Evolutionary conservation across 176 grass and related monocot genomes (phyloP).

Genomic region (Oropetium thomaeum): DNA sequence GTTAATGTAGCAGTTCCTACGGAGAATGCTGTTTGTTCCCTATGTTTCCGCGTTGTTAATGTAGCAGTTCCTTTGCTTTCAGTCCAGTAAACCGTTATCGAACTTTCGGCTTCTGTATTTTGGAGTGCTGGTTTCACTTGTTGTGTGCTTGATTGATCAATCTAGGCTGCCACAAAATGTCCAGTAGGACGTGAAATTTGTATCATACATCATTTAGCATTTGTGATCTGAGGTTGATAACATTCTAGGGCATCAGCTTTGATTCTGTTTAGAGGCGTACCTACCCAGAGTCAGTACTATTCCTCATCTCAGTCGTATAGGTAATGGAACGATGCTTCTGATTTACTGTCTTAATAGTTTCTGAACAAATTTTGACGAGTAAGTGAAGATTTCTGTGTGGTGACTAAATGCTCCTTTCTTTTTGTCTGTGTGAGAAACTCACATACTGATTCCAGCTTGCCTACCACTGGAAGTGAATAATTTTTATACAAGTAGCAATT

Average conservation of each 20-base stretch:
- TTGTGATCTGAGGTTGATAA: background rate
- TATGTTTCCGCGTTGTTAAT: background rate
- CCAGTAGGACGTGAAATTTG: background rate
- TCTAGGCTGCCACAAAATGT: background rate
- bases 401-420: background rate
- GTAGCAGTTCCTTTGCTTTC: background rate
- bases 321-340: background rate
- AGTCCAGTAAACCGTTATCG: background rate
- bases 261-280: background rate
- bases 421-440: background rate
- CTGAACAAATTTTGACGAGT: background rate
- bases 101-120: background rate
- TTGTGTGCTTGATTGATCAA: background rate
- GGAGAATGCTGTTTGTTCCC: background rate
- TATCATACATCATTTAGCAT: background rate
- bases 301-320: background rate
- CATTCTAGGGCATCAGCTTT: background rate
- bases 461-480: slow-evolving; percentile 1
- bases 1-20: background rate
- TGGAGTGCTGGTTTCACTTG: background rate
- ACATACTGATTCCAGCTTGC: background rate
- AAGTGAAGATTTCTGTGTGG: background rate
- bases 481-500: background rate
- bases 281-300: background rate
- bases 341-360: background rate